Evolutionary conservation across 352 stramenopile genomes (phyloP), one percentile per base, ranked within the genome.

Genomic region (Globisporangium nunn): DNA sequence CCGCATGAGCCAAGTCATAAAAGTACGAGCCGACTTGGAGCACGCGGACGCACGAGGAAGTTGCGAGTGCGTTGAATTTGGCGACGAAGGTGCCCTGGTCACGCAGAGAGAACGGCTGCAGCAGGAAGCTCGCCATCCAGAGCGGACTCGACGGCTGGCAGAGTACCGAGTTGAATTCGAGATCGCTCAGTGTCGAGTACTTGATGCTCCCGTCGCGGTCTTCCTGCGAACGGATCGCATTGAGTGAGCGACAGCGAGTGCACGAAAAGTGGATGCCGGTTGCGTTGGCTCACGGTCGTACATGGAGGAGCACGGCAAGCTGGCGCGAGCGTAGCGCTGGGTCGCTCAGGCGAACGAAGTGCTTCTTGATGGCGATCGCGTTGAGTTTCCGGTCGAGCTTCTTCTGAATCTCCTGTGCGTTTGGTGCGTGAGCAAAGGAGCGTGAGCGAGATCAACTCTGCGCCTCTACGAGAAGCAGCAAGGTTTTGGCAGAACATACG

Each of bases 131-230:
- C 28, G 70, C 39, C 44, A 62, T 64, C 61, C 74, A 81, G 23
- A 85, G 58, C 33, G 71, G 58, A 0, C 75, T 78, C 28, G 74
- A 61, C 11, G 67, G 62, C 50, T 82, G 78, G 45, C 64, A 75
- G 33, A 88, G 56, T 23, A 74, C 62, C 31, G 76, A 56, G 49
- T 80, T 78, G 54, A 86, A 76, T 53, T 87, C 78, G 61, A 75
- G 66, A 53, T 85, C 74, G 52, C 59, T 72, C n/a, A 87, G 64
- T 10, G 73, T 29, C 23, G 72, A 59, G 62, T 69, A 72, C 35
- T 67, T 65, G 0, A 78, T 61, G 49, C 59, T 64, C 7, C 73
- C 72, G 29, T 66, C 61, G 12, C 50, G 62, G 37, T 85, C 71
- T 56, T 88, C 73, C 58, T 86, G 50, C 3, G 41, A 11, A 15